Base-by-base conservation (phyloP, 441 rosid genomes). In the Gossypium lobatum region DNA sequence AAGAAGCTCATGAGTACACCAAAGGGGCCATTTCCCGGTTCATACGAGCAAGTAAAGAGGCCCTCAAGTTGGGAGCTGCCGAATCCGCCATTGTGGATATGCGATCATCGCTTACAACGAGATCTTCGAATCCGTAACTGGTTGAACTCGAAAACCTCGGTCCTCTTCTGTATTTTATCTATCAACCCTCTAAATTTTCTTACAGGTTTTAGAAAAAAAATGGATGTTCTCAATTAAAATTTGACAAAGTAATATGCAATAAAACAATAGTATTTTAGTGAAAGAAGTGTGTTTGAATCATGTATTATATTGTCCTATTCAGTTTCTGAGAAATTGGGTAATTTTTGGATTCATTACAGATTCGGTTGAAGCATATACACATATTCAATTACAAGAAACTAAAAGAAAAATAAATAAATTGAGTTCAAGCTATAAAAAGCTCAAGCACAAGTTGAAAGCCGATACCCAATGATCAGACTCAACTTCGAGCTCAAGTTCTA, bases 71-170 rank as follows among this genome's bases (percentile, higher is more conserved):
- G 61, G 96, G 97, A 45, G 97, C 98, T 2, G 82, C 86, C 72
- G 85, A 87, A 80, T 90, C 96, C 53, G 93, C 93, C n/a, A 90
- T 93, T 82, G 98, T 93, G 2, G 93, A 93, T 79, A 93, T 90
- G 93, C 83, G 92, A 42, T 88, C 97, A 16, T 90, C 95, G 0
- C 96, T 91, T 60, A 90, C 97, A 60, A 88, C 98, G n/a, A 86
- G 93, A 80, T 81, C 90, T 20, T 81, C 88, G 0, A 64, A 64
- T 64, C 45, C 88, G 76, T 62, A 76, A 81, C 73, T 86, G 83
- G 76, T 57, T 8, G 26, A 55, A 9, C 61, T 57, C 20, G 20
- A 50, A 31, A 46, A 42, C 64, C 25, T 31, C 7, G 0, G 6
- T 10, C 54, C 57, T n/a, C 28, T 14, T 21, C n/a, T 34, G 13